Conservation (phyloP, 176 grass and related monocot genomes). For the Puya raimondii region DNA sequence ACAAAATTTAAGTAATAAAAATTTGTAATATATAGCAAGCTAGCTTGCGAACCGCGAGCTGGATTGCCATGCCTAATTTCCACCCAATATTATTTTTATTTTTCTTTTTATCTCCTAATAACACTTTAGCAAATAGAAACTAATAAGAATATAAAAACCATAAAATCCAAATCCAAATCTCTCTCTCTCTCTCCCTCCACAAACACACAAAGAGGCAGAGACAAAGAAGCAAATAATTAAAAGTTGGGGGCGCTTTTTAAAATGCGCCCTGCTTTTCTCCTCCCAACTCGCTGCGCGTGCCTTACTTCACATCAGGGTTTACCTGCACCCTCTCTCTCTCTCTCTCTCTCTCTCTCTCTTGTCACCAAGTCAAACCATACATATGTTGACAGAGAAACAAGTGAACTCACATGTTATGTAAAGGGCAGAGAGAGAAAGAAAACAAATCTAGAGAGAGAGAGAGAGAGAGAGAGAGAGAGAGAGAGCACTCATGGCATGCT, state of each 20-base stretch:
- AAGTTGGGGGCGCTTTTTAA: conserved; percentile 10
- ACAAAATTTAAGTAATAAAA: no score
- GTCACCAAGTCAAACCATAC: background rate
- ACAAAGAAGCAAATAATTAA: conserved; percentile 2
- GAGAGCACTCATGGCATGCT: no score
- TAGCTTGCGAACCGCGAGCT: no score
- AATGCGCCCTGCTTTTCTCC: background rate
- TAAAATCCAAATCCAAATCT: conserved; percentile 14
- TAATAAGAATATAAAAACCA: background rate
- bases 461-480: no score
- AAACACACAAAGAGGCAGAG: background rate
- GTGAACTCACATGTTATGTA: no score
- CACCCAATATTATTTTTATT: no score
- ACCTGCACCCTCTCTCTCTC: no score
- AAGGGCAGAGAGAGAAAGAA: no score
- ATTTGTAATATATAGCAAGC: no score
- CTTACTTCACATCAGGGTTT: background rate
- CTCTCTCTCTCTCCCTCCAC: conserved; percentile 7
- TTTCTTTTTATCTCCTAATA: background rate
- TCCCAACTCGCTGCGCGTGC: background rate
- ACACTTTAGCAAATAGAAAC: background rate
- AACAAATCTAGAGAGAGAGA: no score
- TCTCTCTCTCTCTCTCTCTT: background rate
- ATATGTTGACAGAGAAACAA: no score
- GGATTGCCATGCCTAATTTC: no score